Percentiles rank a stretch among this genome's conserved stretches.
phyloP scores from a whole-genome alignment of 148 eudicot genomes.

The Vaccinium macrocarpon region DNA sequence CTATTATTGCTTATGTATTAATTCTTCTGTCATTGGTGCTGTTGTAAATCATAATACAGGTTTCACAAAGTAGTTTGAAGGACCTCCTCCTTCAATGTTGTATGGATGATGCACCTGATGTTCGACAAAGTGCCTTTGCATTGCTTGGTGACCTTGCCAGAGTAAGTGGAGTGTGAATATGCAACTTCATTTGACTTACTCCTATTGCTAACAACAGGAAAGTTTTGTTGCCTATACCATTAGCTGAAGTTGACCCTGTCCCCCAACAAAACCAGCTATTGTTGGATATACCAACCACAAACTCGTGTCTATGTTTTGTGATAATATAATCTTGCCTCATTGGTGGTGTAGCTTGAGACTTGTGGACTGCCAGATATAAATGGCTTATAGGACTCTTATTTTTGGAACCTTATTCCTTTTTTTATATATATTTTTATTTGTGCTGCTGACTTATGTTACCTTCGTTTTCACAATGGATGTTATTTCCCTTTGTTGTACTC shows the following conservation, averaged over 20 bases:
- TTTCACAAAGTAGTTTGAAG: constrained; percentile 84
- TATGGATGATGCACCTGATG: constrained; percentile 83
- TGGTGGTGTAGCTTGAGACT: not conserved
- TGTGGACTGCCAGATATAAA: not conserved
- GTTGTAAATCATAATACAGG: constrained; percentile 40
- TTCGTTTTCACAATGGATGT: not conserved
- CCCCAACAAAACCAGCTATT: not conserved
- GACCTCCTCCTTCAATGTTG: constrained; percentile 93
- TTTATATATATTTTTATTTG: not conserved
- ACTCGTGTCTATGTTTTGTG: not conserved
- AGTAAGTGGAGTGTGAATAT: constrained; percentile 39
- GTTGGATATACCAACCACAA: not conserved
- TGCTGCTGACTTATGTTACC: not conserved
- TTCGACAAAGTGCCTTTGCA: constrained; percentile 97
- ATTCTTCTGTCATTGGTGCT: not conserved
- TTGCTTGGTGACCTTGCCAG: constrained; percentile 97
- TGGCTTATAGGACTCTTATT: not conserved
- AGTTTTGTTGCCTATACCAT: constrained; percentile 1
- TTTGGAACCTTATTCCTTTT: not conserved
- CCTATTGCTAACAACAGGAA: not conserved
- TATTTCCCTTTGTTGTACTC: constrained; percentile 17
- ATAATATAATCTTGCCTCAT: not conserved
- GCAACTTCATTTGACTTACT: not conserved
- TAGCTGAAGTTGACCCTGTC: not conserved
- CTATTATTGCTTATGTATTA: not conserved